Evolutionary conservation across 371 early-diverging fungal genomes (phyloP).

Genomic region (Mortierella sp.): DNA sequence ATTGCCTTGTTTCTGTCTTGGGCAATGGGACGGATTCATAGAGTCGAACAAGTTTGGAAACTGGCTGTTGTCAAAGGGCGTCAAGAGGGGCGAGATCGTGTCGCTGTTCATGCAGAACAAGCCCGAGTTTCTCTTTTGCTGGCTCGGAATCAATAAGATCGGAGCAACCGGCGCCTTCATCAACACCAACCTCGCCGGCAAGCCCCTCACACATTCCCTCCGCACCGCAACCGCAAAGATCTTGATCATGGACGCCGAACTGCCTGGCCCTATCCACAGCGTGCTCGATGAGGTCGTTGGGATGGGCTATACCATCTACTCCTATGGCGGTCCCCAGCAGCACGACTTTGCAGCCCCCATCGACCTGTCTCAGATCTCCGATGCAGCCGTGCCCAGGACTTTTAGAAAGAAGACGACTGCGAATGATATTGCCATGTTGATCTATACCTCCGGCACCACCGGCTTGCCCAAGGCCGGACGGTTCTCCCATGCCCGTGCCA

Average conservation of each 20-base stretch:
- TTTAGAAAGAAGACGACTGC: conserved; percentile 56
- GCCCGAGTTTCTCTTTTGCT: conserved; percentile 56
- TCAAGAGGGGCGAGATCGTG: conserved; percentile 57
- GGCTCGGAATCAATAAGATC: conserved; percentile 57
- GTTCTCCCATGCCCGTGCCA: conserved; percentile 55
- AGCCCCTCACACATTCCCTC: conserved; percentile 52
- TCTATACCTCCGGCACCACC: conserved; percentile 94
- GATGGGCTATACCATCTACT: conserved; percentile 51
- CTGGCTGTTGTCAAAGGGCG: conserved; percentile 54
- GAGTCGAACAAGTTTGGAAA: conserved; percentile 53
- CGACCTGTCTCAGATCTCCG: conserved; percentile 29
- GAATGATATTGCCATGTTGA: conserved; percentile 86
- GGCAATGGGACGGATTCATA: no score
- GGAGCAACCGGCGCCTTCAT: conserved; percentile 57
- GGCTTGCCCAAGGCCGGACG: conserved; percentile 73
- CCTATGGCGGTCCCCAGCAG: conserved; percentile 31
- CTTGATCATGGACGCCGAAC: conserved; percentile 53
- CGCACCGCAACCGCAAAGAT: conserved; percentile 39
- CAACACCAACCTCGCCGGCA: conserved; percentile 55
- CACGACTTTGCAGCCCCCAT: conserved; percentile 40
- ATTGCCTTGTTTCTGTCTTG: no score
- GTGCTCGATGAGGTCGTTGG: conserved; percentile 39
- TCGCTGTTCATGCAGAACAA: conserved; percentile 54
- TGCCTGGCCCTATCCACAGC: conserved; percentile 24
- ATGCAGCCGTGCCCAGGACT: conserved; percentile 32